These are phyloP conservation scores for Aspergillus carlsbadensis DNA, from an alignment of 495 filamentous ascomycete species.

Conservation along the genomic window DNA sequence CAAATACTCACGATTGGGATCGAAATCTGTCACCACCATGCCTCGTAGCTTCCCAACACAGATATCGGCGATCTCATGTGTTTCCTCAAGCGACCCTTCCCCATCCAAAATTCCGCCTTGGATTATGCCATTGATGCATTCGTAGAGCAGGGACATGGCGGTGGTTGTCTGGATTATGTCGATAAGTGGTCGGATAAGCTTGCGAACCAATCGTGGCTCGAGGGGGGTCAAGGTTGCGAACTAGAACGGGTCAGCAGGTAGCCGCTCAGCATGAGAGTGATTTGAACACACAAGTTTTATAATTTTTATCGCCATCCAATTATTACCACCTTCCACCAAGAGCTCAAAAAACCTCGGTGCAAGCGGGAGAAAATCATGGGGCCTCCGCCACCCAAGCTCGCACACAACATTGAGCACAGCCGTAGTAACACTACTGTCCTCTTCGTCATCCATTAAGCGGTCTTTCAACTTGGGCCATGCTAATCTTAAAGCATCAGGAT, in stretches of 20 bases:
- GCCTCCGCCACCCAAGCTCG: slow-evolving; percentile 90
- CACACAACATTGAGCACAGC: slow-evolving; percentile 96
- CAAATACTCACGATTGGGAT: slow-evolving; percentile 73
- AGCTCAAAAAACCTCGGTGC: slow-evolving; percentile 91
- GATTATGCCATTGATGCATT: slow-evolving; percentile 98
- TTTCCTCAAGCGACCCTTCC: slow-evolving; percentile 70
- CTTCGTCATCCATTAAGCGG: slow-evolving; percentile 81
- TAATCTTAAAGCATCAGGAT: slow-evolving; percentile 86
- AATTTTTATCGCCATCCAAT: slow-evolving; percentile 99
- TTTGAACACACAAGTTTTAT: slow-evolving; percentile 83
- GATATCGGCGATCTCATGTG: slow-evolving; percentile 88
- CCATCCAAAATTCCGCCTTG: slow-evolving; percentile 89
- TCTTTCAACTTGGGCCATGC: slow-evolving; percentile 98
- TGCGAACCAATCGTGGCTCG: slow-evolving; percentile 86
- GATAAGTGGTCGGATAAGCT: slow-evolving; percentile 91
- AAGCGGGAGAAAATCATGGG: slow-evolving; percentile 88
- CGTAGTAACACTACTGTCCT: slow-evolving; percentile 91
- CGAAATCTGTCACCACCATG: slow-evolving; percentile 89
- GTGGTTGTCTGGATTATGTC: slow-evolving; percentile 90
- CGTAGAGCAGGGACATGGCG: slow-evolving; percentile 95
- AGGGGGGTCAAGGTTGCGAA: slow-evolving; percentile 94
- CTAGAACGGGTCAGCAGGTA: slow-evolving; percentile 51
- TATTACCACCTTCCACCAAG: slow-evolving; percentile 89
- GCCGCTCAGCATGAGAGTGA: too few species aligned
- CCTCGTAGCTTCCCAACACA: slow-evolving; percentile 91